Base-by-base conservation (phyloP, 148 eudicot genomes). In the Rhododendron williamsianum region DNA sequence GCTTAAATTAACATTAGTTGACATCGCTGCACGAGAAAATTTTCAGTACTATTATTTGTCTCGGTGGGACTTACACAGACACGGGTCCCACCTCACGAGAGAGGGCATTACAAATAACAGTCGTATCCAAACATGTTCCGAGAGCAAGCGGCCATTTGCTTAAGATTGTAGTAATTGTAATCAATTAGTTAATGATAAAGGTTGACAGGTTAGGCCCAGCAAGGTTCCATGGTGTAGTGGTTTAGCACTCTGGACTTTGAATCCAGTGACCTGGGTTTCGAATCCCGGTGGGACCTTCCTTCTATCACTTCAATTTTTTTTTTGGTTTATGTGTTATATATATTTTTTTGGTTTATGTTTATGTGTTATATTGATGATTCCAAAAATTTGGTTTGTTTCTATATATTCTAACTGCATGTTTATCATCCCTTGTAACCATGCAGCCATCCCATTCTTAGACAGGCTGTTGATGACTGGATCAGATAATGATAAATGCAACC, bases 251-350 rank as follows among this genome's bases (percentile, higher is more conserved):
- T 93, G 95, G 98, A 96, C 99, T 94, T 96, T 94, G 98, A 96
- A 96, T 96, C 98, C 95, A 94, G 98, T 95, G 98, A 96, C 98
- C 98, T 94, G 98, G 98, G 98, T 96, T 96, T 94, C 97, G 98
- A 94, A 92, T 96, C 97, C 98, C 98, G 97, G 95, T 93, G 86
- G 98, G 98, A 96, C 98, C 98, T 96, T 3, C 18, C 98, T 94
- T 3, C 18, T 27, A 1, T 27, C 5, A 25, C 2, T 27, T 27
- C 1, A 3, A 0, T 9, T 25, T 11, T 69, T 10, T 67, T 2
- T 23, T 56, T 7, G 7, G 63, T 18, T 23, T 63, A 23, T 63
- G 7, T 4, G 1, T 7, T 21, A 18, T 58, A 58, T 52, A n/a
- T n/a, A n/a, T 69, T 10, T 67, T 2, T 23, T 56, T 7, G 7